Evolutionary conservation across 768 basidiomycete genomes (phyloP), one percentile per base, ranked within the genome.

Genomic region (Pulveroboletus ravenelii): DNA sequence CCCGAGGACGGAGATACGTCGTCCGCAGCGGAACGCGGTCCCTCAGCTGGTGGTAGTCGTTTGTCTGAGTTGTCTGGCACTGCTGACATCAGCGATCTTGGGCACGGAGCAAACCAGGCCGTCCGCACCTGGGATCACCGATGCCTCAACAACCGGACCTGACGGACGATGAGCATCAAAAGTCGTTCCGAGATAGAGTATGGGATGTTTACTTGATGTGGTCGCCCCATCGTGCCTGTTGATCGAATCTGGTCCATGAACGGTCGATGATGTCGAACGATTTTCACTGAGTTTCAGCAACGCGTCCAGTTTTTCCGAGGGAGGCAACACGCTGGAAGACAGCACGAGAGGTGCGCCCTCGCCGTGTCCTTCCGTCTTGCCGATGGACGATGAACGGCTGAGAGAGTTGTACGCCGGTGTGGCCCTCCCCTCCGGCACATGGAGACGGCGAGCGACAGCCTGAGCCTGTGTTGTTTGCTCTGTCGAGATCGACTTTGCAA

Each of bases 401-500:
- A 65, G 67, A 25, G 69, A 63, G 10, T 59, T 55, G 1, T 62
- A 60, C 50, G 59, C 53, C 3, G 74, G 75, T 1, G 73, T 73
- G 3, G 61, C 60, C 32, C 77, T 66, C 18, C 76, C 76, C 45
- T 78, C 74, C 0, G 77, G 77, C 15, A 78, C 75, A 52, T 79
- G 75, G 45, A 78, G 59, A 20, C 72, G 70, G 23, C 73, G 70
- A 18, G 78, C 77, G 14, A 78, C 71, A 41, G 64, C 67, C 53
- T 75, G 73, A 7, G 77, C 77, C 53, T 79, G 78, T 2, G 62
- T 74, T 2, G 67, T 70, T 63, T 78, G 77, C 35, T 74, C 78
- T 1, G 61, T 62, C 15, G 74, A 71, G 30, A 78, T 70, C n/a
- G 68, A 71, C 57, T 70, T 74, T 20, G 72, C 77, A 23, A 69